Evolutionary conservation across 176 grass and related monocot genomes (phyloP).

Genomic region (Zoysia pacifica): DNA sequence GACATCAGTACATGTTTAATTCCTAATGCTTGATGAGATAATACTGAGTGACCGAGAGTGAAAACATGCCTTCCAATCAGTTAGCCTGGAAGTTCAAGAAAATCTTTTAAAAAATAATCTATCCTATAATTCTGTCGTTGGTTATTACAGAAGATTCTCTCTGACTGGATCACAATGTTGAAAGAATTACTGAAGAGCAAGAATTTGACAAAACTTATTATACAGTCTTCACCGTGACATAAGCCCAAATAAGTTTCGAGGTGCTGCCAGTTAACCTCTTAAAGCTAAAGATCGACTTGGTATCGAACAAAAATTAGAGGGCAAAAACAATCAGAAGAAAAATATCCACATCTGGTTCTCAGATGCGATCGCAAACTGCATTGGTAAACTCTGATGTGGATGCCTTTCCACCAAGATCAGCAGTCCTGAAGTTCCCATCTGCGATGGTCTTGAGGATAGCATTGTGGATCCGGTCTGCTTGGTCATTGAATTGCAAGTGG

Average conservation of each 20-base stretch:
- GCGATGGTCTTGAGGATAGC: constrained; percentile 85
- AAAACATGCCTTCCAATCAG: not conserved
- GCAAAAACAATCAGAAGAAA: constrained; percentile 26
- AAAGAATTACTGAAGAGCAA: constrained; percentile 35
- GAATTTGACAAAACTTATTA: constrained; percentile 49
- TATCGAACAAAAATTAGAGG: constrained; percentile 37
- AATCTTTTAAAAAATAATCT: constrained; percentile 18
- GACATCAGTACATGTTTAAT: too few relatives aligned
- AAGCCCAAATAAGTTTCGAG: constrained; percentile 33
- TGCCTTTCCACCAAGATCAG: constrained; percentile 80
- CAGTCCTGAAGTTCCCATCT: constrained; percentile 74
- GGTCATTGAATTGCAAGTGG: constrained; percentile 73
- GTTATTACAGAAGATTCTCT: constrained; percentile 51
- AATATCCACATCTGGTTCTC: constrained; percentile 27
- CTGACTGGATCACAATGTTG: not conserved
- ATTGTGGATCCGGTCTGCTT: constrained; percentile 84
- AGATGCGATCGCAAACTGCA: constrained; percentile 84
- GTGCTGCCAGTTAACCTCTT: constrained; percentile 44
- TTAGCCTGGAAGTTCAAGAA: not conserved
- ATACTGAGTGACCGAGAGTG: not conserved
- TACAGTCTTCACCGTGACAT: constrained; percentile 29
- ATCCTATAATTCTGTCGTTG: constrained; percentile 20
- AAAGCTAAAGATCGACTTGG: constrained; percentile 41
- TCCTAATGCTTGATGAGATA: too few relatives aligned
- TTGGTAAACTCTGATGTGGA: constrained; percentile 86